Base-by-base conservation (phyloP, 2,329 filamentous ascomycete genomes). In the Blumeria hordei region DNA sequence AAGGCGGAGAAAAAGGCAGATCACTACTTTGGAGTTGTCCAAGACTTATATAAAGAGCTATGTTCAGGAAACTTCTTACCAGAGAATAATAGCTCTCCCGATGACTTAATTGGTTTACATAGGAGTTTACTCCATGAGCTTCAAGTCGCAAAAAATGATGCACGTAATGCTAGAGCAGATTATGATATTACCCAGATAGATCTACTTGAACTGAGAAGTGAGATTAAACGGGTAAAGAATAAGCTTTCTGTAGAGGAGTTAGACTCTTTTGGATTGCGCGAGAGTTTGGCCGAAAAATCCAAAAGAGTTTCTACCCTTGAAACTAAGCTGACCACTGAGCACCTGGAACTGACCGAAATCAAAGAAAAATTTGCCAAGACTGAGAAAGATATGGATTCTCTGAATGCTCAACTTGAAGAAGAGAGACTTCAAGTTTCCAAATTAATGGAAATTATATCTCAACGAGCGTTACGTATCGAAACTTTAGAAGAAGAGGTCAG, bases 321-420 rank as follows among this genome's bases (percentile, higher is more conserved):
- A 61, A 65, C 63, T 33, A 76, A 81, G 61, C 66, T 80, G 3
- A 71, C 74, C 1, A 78, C 84, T 55, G 78, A 83, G 57, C 79
- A 84, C 41, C 70, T 74, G 12, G 82, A 92, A 61, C 72, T 94
- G 21, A 76, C 74, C 56, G 71, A 75, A 33, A 70, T 94, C 21
- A 78, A 85, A 56, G 71, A 72, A 14, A 83, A 83, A 65, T 81
- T 94, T 63, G 78, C 83, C 1, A 83, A 88, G 59, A 88, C 86
- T 14, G 86, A 92, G 66, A 88, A 81, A 3, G 87, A 87, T 5
- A 88, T 86, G 0, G 85, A 88, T 66, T 80, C 78, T 33, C 69
- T 94, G 55, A 80, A 84, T 55, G 82, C 81, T 67, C 77, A 80
- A 55, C 73, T 93, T 3, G 78, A 81, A 44, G 83, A 86, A 56